Base-by-base conservation (phyloP, 345 rosid genomes). In the Eutrema japonicum region DNA sequence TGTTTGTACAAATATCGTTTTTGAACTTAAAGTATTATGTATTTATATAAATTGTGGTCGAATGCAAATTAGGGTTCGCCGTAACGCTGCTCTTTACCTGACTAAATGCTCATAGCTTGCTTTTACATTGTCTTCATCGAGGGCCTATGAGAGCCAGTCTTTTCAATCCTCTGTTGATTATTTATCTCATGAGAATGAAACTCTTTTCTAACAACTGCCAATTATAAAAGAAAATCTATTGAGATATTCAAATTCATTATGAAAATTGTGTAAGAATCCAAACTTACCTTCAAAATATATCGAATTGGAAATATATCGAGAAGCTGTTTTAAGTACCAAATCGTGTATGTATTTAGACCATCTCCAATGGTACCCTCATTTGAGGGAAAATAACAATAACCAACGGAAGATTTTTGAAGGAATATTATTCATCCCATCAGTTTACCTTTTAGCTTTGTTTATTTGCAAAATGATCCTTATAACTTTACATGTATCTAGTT, bases 1-100 rank as follows among this genome's bases (percentile, higher is more conserved):
- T 77, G 72, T 77, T 77, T 70, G 80, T 77, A 77, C 80, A 71
- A 71, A 70, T 77, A 70, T 77, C n/a, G 33, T 56, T 77, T 57
- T 65, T 64, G 66, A 63, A 64, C 53, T 76, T 70, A 41, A 70
- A 18, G 14, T 43, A 36, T 37, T 75, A 63, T 68, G 75, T 64
- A 55, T 55, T 76, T 76, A 57, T 71, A 71, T 72, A 58, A 70
- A 56, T 8, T 43, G 18, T 65, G 76, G 49, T 77, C 72, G 35
- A 71, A 71, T 77, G 76, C 80, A 64, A 77, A 64, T 71, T 70
- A 77, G 76, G 55, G 16, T 70, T 63, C 59, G 3, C 8, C 60
- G 10, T 76, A 54, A 46, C 58, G 63, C 6, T 33, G 3, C 69
- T 68, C 64, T 10, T 52, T 62, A 45, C 69, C 41, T 51, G 13